Percentiles rank a stretch among this genome's conserved stretches.
Conservation (phyloP, 2,329 filamentous ascomycete species). For the Calonectria crousiana region DNA sequence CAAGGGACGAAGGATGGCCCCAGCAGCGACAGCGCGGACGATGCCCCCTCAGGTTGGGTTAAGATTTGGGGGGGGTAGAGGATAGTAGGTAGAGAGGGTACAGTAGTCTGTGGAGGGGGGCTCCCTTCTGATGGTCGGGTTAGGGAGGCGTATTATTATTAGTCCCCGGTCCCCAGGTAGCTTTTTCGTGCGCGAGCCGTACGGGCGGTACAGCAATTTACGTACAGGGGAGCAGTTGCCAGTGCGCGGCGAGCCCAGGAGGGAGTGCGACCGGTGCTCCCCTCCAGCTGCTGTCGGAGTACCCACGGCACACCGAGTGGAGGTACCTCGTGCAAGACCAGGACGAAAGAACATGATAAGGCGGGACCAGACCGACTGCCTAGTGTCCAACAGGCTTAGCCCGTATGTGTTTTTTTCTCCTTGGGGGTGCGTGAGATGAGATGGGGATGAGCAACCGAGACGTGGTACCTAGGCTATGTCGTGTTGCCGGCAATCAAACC, state of each 20-base stretch:
- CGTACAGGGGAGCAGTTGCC: neutral
- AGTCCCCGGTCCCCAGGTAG: neutral
- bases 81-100: neutral
- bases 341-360: conserved; percentile 8
- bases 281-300: neutral
- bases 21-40: conserved; percentile 16
- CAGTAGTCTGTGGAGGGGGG: neutral
- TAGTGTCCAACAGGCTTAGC: conserved; percentile 15
- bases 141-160: conserved; percentile 8
- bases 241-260: neutral
- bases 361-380: conserved; percentile 10
- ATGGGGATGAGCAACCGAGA: neutral
- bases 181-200: conserved; percentile 1
- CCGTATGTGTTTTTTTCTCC: neutral
- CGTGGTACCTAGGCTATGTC: conserved; percentile 12
- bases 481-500: conserved; percentile 15
- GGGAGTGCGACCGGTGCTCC: neutral
- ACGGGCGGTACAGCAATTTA: neutral
- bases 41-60: conserved; percentile 16
- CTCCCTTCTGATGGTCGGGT: neutral
- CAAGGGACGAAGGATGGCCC: conserved; percentile 14
- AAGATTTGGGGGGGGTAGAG: conserved; percentile 10
- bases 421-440: conserved; percentile 4
- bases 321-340: conserved; percentile 1
- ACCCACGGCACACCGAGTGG: neutral